A percentile compares a stretch with the other conserved stretches of the same genome.
Conservation (phyloP, 495 filamentous ascomycete genomes). For the Penicillium waksmanii region DNA sequence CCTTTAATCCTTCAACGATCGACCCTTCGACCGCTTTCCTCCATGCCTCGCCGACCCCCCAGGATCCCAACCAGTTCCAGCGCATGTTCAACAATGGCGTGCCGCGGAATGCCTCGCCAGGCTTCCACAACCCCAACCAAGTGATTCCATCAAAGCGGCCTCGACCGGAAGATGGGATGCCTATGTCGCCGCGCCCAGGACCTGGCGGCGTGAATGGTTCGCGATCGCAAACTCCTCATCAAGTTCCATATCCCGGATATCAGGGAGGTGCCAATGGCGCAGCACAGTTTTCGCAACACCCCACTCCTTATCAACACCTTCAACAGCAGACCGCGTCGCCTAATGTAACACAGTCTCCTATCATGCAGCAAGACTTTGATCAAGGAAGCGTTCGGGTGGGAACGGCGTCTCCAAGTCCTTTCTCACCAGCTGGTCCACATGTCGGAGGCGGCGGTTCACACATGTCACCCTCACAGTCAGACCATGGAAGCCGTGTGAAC, state of each 20-base stretch:
- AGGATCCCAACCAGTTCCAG: slow-evolving; percentile 63
- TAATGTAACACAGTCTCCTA: slow-evolving; percentile 88
- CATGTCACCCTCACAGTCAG: slow-evolving; percentile 76
- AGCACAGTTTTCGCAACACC: slow-evolving; percentile 55
- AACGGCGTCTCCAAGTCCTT: slow-evolving; percentile 89
- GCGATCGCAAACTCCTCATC: slow-evolving; percentile 90
- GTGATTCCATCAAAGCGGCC: slow-evolving; percentile 88
- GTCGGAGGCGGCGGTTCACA: slow-evolving; percentile 62
- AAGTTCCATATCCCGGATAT: slow-evolving; percentile 66
- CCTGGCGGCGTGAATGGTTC: slow-evolving; percentile 76
- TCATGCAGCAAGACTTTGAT: slow-evolving; percentile 78
- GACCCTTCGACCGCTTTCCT: slow-evolving; percentile 60
- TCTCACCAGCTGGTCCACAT: slow-evolving; percentile 77
- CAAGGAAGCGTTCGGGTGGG: slow-evolving; percentile 75
- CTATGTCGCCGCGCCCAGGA: slow-evolving; percentile 78
- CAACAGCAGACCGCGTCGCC: slow-evolving; percentile 80
- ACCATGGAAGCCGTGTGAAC: slow-evolving; percentile 71
- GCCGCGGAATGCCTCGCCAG: slow-evolving; percentile 78
- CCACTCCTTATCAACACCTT: slow-evolving; percentile 78
- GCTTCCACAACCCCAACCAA: slow-evolving; percentile 73
- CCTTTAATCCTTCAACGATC: slow-evolving; percentile 63
- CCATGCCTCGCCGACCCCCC: slow-evolving; percentile 54
- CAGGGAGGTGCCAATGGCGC: slow-evolving; percentile 61
- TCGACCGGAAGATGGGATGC: slow-evolving; percentile 82
- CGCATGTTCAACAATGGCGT: slow-evolving; percentile 79